Evolutionary conservation across 306 rosid species (phyloP).

Genomic region (Pyrus bretschneideri): DNA sequence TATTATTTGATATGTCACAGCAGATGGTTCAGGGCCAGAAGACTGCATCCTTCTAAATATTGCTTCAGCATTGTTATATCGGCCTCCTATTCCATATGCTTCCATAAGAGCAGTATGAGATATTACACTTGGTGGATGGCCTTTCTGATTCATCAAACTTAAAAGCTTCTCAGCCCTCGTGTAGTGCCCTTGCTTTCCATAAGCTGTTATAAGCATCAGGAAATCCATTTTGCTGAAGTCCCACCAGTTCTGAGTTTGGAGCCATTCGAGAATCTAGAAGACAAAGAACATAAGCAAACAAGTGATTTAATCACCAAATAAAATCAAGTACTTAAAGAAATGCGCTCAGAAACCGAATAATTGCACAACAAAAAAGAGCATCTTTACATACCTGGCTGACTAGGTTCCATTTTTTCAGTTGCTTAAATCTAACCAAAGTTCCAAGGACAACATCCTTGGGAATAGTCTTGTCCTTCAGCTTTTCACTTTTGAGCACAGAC

Average conservation of each 20-base stretch:
- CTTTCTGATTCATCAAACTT: conserved; percentile 65
- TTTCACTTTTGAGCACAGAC: conserved; percentile 52
- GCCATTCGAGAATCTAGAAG: conserved; percentile 87
- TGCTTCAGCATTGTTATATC: conserved; percentile 78
- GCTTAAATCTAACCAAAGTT: conserved; percentile 81
- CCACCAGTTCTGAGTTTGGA: conserved; percentile 81
- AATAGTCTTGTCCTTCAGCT: conserved; percentile 32
- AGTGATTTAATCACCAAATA: conserved; percentile 2
- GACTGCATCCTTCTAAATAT: conserved; percentile 85
- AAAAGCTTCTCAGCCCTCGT: conserved; percentile 67
- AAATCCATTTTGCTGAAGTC: conserved; percentile 79
- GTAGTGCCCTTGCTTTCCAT: conserved; percentile 84
- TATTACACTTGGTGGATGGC: conserved; percentile 60
- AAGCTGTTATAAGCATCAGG: conserved; percentile 87
- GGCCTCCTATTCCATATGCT: conserved; percentile 86
- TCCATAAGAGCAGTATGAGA: conserved; percentile 96
- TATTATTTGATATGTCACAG: conserved; percentile 78
- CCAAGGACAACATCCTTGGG: conserved; percentile 70
- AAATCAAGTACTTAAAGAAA: conserved; percentile 1
- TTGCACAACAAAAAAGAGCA: background rate
- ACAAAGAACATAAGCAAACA: conserved; percentile 9
- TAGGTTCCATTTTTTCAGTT: conserved; percentile 74
- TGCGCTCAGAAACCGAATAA: background rate
- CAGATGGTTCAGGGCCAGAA: conserved; percentile 91
- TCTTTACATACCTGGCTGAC: conserved; percentile 63